These are phyloP conservation scores for Clitopilus hobsonii DNA, from an alignment of 768 basidiomycete genomes.

Conservation along the genomic window DNA sequence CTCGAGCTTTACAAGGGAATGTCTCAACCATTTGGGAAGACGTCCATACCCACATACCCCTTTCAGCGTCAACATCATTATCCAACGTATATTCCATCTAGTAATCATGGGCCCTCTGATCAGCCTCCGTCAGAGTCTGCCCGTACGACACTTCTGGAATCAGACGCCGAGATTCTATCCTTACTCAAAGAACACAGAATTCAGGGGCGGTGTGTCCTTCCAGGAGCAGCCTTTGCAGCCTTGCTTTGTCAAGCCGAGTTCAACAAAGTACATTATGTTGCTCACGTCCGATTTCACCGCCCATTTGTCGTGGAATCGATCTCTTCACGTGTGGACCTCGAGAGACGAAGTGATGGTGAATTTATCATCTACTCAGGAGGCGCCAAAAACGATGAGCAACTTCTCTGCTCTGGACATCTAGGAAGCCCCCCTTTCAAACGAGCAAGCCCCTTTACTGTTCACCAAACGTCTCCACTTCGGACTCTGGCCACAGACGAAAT, in stretches of 20 bases:
- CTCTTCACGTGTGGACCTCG: background rate
- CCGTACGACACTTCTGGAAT: no score
- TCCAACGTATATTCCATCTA: no score
- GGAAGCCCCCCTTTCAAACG: no score
- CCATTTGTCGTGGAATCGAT: background rate
- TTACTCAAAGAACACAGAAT: no score
- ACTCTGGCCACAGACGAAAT: background rate
- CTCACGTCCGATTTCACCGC: background rate
- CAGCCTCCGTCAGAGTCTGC: no score
- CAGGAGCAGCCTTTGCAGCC: slow-evolving; percentile 28
- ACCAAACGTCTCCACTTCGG: background rate
- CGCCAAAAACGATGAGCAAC: background rate
- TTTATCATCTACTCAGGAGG: background rate
- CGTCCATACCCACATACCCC: no score
- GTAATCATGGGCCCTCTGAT: no score
- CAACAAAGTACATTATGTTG: background rate
- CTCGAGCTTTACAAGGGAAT: slow-evolving; percentile 31
- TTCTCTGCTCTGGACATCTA: background rate
- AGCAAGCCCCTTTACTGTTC: slow-evolving; percentile 9
- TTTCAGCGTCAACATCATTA: no score
- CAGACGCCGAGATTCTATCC: no score
- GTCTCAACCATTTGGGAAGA: no score
- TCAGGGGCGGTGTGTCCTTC: slow-evolving; percentile 27
- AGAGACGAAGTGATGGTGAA: background rate
- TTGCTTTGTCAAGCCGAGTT: slow-evolving; percentile 18